These are phyloP conservation scores for Ambrosia artemisiifolia DNA, from an alignment of 129 eudicot species.

Conservation along the genomic window DNA sequence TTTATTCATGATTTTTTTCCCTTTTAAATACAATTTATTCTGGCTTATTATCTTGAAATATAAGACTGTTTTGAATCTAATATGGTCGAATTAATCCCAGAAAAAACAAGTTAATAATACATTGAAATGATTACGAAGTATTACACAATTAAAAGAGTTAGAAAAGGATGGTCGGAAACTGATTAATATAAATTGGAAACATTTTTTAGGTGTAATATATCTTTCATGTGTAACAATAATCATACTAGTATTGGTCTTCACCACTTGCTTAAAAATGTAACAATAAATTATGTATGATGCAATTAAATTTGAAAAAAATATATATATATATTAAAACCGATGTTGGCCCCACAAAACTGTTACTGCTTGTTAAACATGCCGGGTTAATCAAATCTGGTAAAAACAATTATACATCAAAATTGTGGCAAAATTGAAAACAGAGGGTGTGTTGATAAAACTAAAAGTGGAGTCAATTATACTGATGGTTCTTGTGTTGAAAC, in stretches of 20 bases:
- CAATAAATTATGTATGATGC: too few species aligned
- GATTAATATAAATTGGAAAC: background rate
- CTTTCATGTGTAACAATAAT: background rate
- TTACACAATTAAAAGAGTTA: background rate
- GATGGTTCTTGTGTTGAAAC: too few species aligned
- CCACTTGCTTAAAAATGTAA: background rate
- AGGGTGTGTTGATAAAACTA: too few species aligned
- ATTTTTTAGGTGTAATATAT: background rate
- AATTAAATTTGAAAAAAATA: too few species aligned
- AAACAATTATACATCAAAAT: too few species aligned
- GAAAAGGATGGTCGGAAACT: background rate
- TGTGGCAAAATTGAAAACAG: too few species aligned
- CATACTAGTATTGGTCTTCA: background rate
- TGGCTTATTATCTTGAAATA: background rate
- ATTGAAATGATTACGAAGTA: background rate
- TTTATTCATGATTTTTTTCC: conserved; percentile 10
- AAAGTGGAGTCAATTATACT: too few species aligned
- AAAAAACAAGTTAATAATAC: background rate
- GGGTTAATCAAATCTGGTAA: too few species aligned
- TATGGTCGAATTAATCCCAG: background rate
- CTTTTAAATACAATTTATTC: background rate
- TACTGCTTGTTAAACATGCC: too few species aligned
- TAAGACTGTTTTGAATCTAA: background rate
- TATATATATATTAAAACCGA: too few species aligned
- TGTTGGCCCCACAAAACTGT: too few species aligned